phyloP scores from a whole-genome alignment of 345 rosid genomes.

The Ceriops decandra region DNA sequence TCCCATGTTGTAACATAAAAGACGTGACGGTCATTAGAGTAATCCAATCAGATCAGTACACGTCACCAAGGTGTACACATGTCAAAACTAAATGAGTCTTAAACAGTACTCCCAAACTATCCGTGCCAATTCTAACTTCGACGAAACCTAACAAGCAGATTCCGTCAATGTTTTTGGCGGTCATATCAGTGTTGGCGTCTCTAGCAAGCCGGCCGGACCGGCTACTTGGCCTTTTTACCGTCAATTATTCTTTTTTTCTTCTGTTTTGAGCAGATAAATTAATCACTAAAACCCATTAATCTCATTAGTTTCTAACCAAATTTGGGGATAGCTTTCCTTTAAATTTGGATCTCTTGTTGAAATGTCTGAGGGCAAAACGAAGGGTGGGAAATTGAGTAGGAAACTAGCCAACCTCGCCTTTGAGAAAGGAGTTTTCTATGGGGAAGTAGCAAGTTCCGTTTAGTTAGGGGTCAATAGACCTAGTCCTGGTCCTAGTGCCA shows the following conservation, averaged over 20 bases:
- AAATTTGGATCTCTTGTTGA: constrained; percentile 47
- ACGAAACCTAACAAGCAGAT: background rate
- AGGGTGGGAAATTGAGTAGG: constrained; percentile 33
- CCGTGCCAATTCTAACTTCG: background rate
- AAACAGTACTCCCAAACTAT: background rate
- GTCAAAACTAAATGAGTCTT: background rate
- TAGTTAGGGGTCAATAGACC: constrained; percentile 40
- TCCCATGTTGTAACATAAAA: constrained; percentile 7
- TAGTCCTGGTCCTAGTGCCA: constrained; percentile 22
- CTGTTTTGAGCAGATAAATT: background rate
- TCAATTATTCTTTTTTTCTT: background rate
- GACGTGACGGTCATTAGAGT: background rate
- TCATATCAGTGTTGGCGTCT: constrained; percentile 23
- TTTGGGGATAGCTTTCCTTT: constrained; percentile 24
- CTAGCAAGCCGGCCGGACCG: constrained; percentile 31
- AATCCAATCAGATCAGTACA: constrained; percentile 6
- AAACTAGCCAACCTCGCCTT: constrained; percentile 22
- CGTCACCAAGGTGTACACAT: background rate
- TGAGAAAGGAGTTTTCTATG: constrained; percentile 29
- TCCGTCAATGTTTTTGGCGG: constrained; percentile 13
- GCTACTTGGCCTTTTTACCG: background rate
- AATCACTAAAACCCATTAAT: background rate
- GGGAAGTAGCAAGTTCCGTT: constrained; percentile 40
- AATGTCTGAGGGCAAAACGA: constrained; percentile 30
- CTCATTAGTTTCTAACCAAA: constrained; percentile 8